A percentile compares a stretch with the other conserved stretches of the same genome.
These are phyloP conservation scores for Sapria himalayana DNA, from an alignment of 345 rosid species.

Conservation along the genomic window DNA sequence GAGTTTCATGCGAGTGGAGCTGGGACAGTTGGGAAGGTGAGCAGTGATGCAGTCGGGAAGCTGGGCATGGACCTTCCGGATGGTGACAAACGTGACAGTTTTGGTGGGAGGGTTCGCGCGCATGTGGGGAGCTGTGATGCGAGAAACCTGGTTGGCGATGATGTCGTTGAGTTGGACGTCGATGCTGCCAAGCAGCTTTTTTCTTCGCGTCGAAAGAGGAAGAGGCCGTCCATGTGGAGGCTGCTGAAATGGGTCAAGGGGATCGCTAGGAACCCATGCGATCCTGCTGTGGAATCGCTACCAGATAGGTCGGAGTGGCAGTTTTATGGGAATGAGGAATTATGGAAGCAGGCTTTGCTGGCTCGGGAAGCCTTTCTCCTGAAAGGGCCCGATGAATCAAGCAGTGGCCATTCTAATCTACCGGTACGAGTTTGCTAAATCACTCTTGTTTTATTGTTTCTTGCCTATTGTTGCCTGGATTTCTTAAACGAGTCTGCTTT, in stretches of 20 bases:
- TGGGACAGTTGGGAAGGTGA: too few relatives aligned
- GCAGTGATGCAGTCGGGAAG: too few relatives aligned
- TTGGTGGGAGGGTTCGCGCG: too few relatives aligned
- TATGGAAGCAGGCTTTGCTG: constrained; percentile 58
- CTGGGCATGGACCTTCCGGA: too few relatives aligned
- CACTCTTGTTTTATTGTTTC: background rate
- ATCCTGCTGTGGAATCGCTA: constrained; percentile 19
- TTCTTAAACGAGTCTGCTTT: too few relatives aligned
- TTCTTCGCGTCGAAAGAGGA: constrained; percentile 27
- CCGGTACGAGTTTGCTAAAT: constrained; percentile 26
- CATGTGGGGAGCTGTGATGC: too few relatives aligned
- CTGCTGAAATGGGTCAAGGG: constrained; percentile 40
- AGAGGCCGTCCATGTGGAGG: constrained; percentile 20
- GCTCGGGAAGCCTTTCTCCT: constrained; percentile 27
- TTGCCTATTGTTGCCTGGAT: too few relatives aligned
- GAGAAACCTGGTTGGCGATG: constrained; percentile 3
- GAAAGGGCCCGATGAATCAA: constrained; percentile 17
- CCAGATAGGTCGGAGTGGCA: constrained; percentile 64
- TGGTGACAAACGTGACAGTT: too few relatives aligned
- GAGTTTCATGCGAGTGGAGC: constrained; percentile 6
- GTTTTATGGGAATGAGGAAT: constrained; percentile 27
- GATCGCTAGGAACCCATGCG: constrained; percentile 48
- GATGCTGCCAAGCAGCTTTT: constrained; percentile 4
- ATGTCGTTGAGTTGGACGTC: constrained; percentile 8
- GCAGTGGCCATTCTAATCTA: constrained; percentile 16